Percentiles rank a stretch among this genome's conserved stretches.
phyloP scores from a whole-genome alignment of 805 yeast species.

The Kazachstania psychrophila region DNA sequence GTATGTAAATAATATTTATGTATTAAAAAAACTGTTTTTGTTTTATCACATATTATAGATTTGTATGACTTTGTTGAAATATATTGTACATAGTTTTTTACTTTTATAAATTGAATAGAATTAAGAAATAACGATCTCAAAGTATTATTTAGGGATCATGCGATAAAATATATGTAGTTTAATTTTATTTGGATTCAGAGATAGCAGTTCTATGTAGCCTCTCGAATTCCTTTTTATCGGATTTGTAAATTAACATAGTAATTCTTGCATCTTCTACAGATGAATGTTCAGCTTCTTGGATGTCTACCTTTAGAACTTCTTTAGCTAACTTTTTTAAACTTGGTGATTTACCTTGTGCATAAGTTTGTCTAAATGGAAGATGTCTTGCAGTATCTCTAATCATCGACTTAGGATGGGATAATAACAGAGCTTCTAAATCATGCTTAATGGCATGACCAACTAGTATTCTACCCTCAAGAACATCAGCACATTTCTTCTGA shows the following conservation, averaged over 20 bases:
- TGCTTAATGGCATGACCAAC: constrained; percentile 84
- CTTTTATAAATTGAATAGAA: too few relatives aligned
- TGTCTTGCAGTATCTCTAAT: constrained; percentile 70
- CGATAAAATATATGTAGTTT: background rate
- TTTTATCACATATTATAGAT: too few relatives aligned
- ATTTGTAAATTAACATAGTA: constrained; percentile 70
- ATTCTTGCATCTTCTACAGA: constrained; percentile 88
- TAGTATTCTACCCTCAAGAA: constrained; percentile 47
- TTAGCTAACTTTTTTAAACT: constrained; percentile 55
- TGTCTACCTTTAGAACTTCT: constrained; percentile 47
- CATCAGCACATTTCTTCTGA: constrained; percentile 43
- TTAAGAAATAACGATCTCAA: too few relatives aligned
- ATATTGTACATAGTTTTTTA: too few relatives aligned
- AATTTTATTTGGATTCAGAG: background rate
- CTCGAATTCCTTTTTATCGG: constrained; percentile 56
- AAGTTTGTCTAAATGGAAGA: constrained; percentile 42
- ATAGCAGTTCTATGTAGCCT: constrained; percentile 20
- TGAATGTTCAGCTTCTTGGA: constrained; percentile 71
- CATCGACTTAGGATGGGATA: constrained; percentile 55
- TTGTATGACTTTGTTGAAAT: too few relatives aligned
- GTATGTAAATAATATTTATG: too few relatives aligned
- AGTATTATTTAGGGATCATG: background rate
- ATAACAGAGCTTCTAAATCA: constrained; percentile 58
- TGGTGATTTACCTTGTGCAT: constrained; percentile 63
- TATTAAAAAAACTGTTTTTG: too few relatives aligned